Evolutionary conservation across 768 basidiomycete genomes (phyloP), one percentile per base, ranked within the genome.

Genomic region (Pleurotus salmoneostramineus): DNA sequence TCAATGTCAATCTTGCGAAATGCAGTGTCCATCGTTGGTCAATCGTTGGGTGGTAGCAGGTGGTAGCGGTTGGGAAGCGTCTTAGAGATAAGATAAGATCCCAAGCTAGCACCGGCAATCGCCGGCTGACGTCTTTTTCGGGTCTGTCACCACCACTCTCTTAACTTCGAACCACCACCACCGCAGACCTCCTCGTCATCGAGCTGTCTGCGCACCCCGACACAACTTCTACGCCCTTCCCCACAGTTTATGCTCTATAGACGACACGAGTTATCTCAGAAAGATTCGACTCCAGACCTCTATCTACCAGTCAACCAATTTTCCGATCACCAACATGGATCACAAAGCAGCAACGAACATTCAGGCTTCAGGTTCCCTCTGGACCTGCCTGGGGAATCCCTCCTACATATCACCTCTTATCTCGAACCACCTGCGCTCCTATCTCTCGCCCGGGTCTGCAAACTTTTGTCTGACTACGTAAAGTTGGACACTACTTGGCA

Each of bases 1-100:
- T 98, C 96, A 67, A 98, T 89, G 75, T 98, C 88, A 74, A 97
- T 93, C 74, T 95, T 95, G 65, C 95, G 81, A 73, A 94, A 97
- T 54, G 85, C 83, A 60, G 69, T 69, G 49, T 80, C 78, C 76
- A 78, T 79, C 44, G 44, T 17, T 17, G 15, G 44, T 45, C n/a
- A n/a, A n/a, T n/a, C n/a, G n/a, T n/a, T n/a, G n/a, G 44, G 15
- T 17, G 44, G 44, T 45, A 12, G n/a, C 44, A 45, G 15, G 6
- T 45, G 11, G 15, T 11, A 5, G 12, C 4, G 44, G 44, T 17
- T 2, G 14, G 3, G 6, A 40, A 6, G 7, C 37, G 37, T 14
- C 6, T 14, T n/a, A n/a, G 4, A 11, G 44, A 45, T 15, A 45
- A 45, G 33, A 54, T 42, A 42, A 32, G 6, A 32, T 49, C 4